Base-by-base conservation (phyloP, 2,329 filamentous ascomycete genomes). In the Sclerotinia borealis region DNA sequence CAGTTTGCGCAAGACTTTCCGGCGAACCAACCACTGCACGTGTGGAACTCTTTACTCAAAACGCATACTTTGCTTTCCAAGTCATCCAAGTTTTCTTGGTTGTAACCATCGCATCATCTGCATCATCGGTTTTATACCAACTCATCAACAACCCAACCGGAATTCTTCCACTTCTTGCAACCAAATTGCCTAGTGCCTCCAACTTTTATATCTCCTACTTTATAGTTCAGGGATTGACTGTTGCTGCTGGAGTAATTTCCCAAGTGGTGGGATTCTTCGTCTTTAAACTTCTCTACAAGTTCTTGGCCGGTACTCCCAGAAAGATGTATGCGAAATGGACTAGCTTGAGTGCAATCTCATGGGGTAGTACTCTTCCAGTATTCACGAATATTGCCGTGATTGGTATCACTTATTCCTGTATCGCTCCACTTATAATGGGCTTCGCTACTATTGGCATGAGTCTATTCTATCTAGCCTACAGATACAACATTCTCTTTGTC, bases 161-260 rank as follows among this genome's bases (percentile, higher is more conserved):
- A 0, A 83, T 86, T 8, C 85, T 91, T 0, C 77, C 74, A 0
- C 77, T 96, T 45, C 81, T 96, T 4, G 88, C 92, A 0, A 72
- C 80, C 19, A 89, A 90, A 64, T 80, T 99, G 7, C 95, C 95
- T 22, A 87, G 85, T 63, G 87, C 92, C 0, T 93, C 92, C 65
- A 98, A 96, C 77, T 96, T 98, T 74, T 99, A 97, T 76, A 88
- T 98, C 25, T 91, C 89, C 0, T 99, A 98, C 78, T 96, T 99
- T 68, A 85, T 98, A 37, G 85, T 99, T 3, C 95, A 98, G 76
- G 96, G 93, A 39, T 76, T 98, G 64, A 88, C 88, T 1, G 86
- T 93, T 66, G 89, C 92, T 4, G 83, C 91, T 0, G 84, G 87
- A 52, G 84, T 90, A 1, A 76, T 98, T 6, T 80, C 96, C 2